Evolutionary conservation across 2,329 filamentous ascomycete species (phyloP).

Genomic region (Trichoderma pleuroti): DNA sequence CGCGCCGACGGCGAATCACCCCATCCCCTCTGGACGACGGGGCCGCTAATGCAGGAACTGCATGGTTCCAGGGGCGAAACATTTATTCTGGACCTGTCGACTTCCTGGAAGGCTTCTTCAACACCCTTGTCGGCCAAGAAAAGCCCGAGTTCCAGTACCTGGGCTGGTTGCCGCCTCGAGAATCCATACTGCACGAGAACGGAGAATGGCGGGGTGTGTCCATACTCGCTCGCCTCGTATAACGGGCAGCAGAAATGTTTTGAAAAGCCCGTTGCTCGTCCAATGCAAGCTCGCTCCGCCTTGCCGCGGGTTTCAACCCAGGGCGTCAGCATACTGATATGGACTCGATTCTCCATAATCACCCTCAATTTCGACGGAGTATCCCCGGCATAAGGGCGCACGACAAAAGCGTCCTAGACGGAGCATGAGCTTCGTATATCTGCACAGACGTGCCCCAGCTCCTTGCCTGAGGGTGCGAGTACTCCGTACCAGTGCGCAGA

Average conservation of each 20-base stretch:
- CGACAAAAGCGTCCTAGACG: neutral
- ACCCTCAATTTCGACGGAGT: conserved; percentile 14
- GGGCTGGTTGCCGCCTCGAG: neutral
- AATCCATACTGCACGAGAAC: neutral
- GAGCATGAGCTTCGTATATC: neutral
- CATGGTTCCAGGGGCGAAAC: conserved; percentile 15
- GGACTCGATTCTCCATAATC: neutral
- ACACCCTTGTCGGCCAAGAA: conserved; percentile 3
- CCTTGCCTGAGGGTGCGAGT: neutral
- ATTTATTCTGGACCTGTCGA: neutral
- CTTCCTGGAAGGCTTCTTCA: conserved; percentile 5
- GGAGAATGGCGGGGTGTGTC: neutral
- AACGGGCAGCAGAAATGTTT: neutral
- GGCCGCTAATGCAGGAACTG: conserved; percentile 26
- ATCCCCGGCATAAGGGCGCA: conserved; percentile 11
- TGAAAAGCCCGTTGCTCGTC: neutral
- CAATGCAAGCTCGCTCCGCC: neutral
- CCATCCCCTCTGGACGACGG: conserved; percentile 3
- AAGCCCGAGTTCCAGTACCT: neutral
- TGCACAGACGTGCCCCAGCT: neutral
- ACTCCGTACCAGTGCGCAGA: neutral
- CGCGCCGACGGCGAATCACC: neutral
- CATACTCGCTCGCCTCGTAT: neutral
- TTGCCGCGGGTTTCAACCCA: neutral
- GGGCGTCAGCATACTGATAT: conserved; percentile 2